Percentiles rank a stretch among this genome's conserved stretches.
Conservation (phyloP, 345 rosid genomes). For the Melastoma malabathricum region DNA sequence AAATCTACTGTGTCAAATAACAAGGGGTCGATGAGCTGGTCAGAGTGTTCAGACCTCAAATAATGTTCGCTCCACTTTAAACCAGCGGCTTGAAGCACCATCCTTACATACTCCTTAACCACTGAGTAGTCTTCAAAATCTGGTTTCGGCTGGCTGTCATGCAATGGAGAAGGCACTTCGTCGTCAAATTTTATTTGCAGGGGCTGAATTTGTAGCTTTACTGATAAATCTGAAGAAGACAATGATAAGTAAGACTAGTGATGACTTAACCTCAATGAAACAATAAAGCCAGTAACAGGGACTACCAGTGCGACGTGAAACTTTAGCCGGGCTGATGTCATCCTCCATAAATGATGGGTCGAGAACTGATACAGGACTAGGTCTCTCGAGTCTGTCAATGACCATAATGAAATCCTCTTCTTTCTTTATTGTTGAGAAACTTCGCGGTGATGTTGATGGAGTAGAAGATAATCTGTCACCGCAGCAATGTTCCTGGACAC, state of each 20-base stretch:
- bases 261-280: background rate
- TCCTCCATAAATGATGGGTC: constrained; percentile 66
- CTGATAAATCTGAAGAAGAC: constrained; percentile 17
- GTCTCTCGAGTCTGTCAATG: constrained; percentile 35
- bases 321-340: constrained; percentile 54
- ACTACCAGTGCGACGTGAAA: constrained; percentile 47
- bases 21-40: constrained; percentile 63
- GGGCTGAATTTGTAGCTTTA: constrained; percentile 42
- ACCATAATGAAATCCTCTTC: constrained; percentile 31
- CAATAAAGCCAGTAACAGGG: constrained; percentile 1
- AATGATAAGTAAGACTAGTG: background rate
- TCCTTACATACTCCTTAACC: constrained; percentile 31
- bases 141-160: constrained; percentile 20
- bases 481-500: constrained; percentile 32
- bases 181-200: constrained; percentile 59
- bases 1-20: constrained; percentile 38
- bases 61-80: constrained; percentile 58
- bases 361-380: constrained; percentile 90
- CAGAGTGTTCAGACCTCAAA: constrained; percentile 43
- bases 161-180: constrained; percentile 19
- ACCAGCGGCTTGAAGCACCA: constrained; percentile 44
- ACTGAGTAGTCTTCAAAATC: constrained; percentile 28
- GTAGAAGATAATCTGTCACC: constrained; percentile 23
- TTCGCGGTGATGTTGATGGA: constrained; percentile 34
- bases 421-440: constrained; percentile 24